Base-by-base conservation (phyloP, 495 filamentous ascomycete genomes). In the Glutinoglossum americanum region DNA sequence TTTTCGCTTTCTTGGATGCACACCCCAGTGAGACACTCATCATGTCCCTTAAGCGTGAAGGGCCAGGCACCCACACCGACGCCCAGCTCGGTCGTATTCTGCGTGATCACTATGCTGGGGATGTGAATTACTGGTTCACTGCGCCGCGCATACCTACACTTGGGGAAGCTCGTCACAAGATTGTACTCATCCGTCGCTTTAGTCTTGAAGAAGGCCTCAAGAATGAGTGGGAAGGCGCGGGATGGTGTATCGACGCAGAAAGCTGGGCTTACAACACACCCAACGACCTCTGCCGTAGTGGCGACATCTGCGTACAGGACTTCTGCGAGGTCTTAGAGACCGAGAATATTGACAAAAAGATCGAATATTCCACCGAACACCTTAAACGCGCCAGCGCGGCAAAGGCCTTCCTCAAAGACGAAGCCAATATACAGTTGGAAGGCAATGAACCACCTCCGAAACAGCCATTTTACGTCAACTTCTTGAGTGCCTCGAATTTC, bases 11-110 rank as follows among this genome's bases (percentile, higher is more conserved):
- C 72, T 74, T 98, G 7, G 78, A 85, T 26, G 63, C 70, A 8
- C 81, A 96, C 64, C 86, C 87, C 0, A 80, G 73, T 35, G 92
- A 98, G 70, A 80, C 82, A 0, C 67, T 98, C 55, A 82, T 97
- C 60, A 78, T 97, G 69, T 88, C 82, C 30, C 64, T 98, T 60
- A 98, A 98, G 70, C 82, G 88, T 58, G 92, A 98, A 67, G 92
- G 92, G 3, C 73, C 82, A 0, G 89, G 89, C 13, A 77, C 72
- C 35, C 80, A 83, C 27, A 89, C 83, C 3, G 92, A 97, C 64
- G 77, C 83, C 59, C 79, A 88, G 49, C 80, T 97, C 41, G 77
- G 79, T 58, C 78, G 75, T 35, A 79, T 88, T 58, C 68, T 97
- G 11, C 71, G 75, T 54, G 72, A 79, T 32, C 80, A 85, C 63